Conservation (phyloP, 805 yeast species). For the Hanseniaspora mollemarum region DNA sequence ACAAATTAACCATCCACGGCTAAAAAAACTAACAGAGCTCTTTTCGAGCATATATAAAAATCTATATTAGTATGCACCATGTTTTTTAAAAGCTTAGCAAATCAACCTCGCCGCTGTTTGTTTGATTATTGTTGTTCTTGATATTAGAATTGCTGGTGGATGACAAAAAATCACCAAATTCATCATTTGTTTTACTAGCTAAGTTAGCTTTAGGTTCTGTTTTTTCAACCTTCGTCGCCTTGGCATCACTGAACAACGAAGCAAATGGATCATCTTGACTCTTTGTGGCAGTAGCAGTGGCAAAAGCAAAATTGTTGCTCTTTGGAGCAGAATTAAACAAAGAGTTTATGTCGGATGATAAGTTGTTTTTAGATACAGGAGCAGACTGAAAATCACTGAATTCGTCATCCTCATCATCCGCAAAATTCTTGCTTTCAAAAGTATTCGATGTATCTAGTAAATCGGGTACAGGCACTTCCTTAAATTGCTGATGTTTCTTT, state of each 20-base stretch:
- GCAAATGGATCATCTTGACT: constrained; percentile 59
- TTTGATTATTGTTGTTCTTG: background rate
- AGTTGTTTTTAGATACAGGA: constrained; percentile 31
- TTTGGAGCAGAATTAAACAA: constrained; percentile 16
- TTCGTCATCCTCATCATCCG: constrained; percentile 49
- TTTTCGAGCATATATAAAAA: too few relatives aligned
- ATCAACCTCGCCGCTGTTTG: constrained; percentile 24
- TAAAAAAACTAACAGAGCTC: too few relatives aligned
- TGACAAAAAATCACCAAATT: constrained; percentile 29
- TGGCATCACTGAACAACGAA: constrained; percentile 55
- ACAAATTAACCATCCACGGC: too few relatives aligned
- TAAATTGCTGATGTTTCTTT: constrained; percentile 15
- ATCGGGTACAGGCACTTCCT: background rate
- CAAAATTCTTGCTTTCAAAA: background rate
- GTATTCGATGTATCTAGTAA: constrained; percentile 1
- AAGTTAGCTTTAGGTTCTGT: constrained; percentile 17
- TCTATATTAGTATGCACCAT: background rate
- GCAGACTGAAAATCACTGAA: constrained; percentile 75
- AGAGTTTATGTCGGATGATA: constrained; percentile 26
- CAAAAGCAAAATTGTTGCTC: constrained; percentile 17
- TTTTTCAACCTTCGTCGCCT: constrained; percentile 30
- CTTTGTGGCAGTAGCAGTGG: constrained; percentile 16
- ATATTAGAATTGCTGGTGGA: constrained; percentile 16
- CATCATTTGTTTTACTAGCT: constrained; percentile 24
- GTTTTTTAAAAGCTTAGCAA: constrained; percentile 25